These are phyloP conservation scores for Auricularia heimuer DNA, from an alignment of 768 basidiomycete species.

Conservation along the genomic window DNA sequence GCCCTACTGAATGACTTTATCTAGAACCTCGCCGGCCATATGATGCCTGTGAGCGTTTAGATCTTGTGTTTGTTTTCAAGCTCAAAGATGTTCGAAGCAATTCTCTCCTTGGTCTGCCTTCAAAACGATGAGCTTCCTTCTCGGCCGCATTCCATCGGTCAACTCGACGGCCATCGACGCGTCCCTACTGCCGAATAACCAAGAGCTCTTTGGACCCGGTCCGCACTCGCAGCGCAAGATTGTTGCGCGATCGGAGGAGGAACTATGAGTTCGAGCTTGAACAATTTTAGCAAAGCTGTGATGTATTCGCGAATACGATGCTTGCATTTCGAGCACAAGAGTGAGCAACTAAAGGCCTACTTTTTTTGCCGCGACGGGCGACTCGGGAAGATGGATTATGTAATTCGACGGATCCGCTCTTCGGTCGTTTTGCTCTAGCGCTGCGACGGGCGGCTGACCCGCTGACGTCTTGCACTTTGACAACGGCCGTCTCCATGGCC, in stretches of 20 bases:
- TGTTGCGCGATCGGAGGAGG: not conserved
- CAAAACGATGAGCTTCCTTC: not conserved
- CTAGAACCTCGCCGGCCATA: not conserved
- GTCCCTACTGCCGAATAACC: not conserved
- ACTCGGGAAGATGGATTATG: too few species aligned
- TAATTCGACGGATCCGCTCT: too few species aligned
- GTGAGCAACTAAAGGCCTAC: too few species aligned
- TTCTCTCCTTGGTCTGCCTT: not conserved
- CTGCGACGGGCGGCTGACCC: not conserved
- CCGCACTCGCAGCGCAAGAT: not conserved
- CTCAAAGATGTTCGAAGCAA: not conserved
- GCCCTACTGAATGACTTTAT: not conserved
- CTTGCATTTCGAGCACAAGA: too few species aligned
- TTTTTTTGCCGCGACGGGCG: too few species aligned
- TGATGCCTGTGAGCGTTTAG: not conserved
- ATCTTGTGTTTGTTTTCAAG: not conserved
- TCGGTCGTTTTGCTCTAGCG: not conserved
- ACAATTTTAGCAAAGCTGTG: too few species aligned
- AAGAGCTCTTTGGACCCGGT: not conserved
- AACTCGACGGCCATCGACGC: not conserved
- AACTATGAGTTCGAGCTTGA: not conserved
- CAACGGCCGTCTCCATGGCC: constrained; percentile 13
- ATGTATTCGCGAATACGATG: too few species aligned
- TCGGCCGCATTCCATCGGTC: not conserved
- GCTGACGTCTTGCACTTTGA: not conserved